These are phyloP conservation scores for Nitzschia putrida DNA, from an alignment of 108 stramenopile species.

Conservation along the genomic window DNA sequence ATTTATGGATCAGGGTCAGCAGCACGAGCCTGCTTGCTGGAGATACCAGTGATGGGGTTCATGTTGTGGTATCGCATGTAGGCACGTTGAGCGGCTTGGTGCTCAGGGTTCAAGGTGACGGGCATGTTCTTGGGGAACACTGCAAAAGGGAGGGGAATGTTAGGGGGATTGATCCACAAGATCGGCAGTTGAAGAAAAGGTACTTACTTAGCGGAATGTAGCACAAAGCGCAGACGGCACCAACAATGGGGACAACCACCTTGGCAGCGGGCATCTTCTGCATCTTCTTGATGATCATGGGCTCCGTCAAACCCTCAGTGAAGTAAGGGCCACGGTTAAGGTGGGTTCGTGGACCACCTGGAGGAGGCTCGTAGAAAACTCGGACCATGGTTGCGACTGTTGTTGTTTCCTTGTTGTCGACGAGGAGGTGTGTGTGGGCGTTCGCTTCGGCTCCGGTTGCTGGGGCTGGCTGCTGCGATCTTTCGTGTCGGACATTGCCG, in stretches of 20 bases:
- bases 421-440: not conserved
- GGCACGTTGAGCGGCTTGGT: constrained; percentile 80
- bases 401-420: constrained; percentile 4
- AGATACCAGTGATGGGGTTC: constrained; percentile 87
- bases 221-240: constrained; percentile 43
- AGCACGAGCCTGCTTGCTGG: constrained; percentile 61
- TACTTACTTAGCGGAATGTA: constrained; percentile 81
- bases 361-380: constrained; percentile 86
- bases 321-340: constrained; percentile 75
- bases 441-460: not conserved
- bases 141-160: constrained; percentile 1
- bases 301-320: constrained; percentile 28
- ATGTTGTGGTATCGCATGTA: constrained; percentile 95
- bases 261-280: constrained; percentile 54
- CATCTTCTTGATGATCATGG: constrained; percentile 53
- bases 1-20: constrained; percentile 50
- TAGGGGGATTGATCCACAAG: not conserved
- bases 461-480: not conserved
- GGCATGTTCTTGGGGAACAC: constrained; percentile 61
- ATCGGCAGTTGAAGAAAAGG: constrained; percentile 1
- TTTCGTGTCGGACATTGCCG: constrained; percentile 1
- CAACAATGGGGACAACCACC: constrained; percentile 51
- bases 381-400: constrained; percentile 52
- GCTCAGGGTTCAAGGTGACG: constrained; percentile 78
- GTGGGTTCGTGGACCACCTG: constrained; percentile 72